phyloP scores from a whole-genome alignment of 129 eudicot species.

The Cynara cardunculus region DNA sequence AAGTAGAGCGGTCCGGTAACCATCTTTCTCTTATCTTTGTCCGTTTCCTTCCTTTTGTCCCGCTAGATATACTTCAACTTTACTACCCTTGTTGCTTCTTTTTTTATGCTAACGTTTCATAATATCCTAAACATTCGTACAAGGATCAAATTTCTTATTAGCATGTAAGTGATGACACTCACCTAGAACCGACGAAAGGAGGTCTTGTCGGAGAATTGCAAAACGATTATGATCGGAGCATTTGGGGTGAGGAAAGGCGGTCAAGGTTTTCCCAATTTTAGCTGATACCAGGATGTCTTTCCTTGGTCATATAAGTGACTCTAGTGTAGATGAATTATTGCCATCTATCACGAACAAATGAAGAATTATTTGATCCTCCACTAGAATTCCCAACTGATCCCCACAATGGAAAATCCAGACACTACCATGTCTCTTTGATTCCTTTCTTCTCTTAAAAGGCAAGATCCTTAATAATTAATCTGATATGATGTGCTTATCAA shows the following conservation, averaged over 20 bases:
- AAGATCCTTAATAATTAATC: background rate
- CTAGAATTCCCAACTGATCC: constrained; percentile 4
- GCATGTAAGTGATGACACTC: background rate
- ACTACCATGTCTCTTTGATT: constrained; percentile 19
- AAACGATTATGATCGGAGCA: background rate
- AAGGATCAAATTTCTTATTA: background rate
- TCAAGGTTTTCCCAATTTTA: too few species aligned
- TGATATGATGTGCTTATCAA: constrained; percentile 11
- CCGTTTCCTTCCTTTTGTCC: too few species aligned
- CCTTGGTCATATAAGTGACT: background rate
- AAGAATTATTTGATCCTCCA: constrained; percentile 14
- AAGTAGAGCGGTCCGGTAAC: too few species aligned
- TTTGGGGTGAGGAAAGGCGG: too few species aligned
- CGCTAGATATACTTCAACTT: background rate
- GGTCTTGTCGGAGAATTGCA: too few species aligned
- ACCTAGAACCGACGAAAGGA: background rate
- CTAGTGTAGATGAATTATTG: background rate
- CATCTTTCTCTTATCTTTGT: too few species aligned
- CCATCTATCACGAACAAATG: background rate
- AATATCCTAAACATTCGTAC: background rate
- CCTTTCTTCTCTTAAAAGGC: constrained; percentile 11
- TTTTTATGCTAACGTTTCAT: background rate
- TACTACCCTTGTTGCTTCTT: background rate
- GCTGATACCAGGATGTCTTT: too few species aligned
- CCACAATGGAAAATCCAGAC: constrained; percentile 12